Conservation (phyloP, 306 rosid genomes). For the Medicago truncatula region MtrunA17r5.0-ANR NC_053045.1:9360001-9360500, state of each 20-base stretch:
- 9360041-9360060: slow-evolving; percentile 12
- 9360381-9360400: not conserved
- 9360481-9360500: not conserved
- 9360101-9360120: not conserved
- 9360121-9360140: slow-evolving; percentile 6
- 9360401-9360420: not conserved
- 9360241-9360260: not conserved
- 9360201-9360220: not conserved
- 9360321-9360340: not conserved
- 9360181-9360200: not conserved
- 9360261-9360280: not conserved
- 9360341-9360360: not conserved
- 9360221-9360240: not conserved
- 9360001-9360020: slow-evolving; percentile 23
- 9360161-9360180: too few relatives aligned
- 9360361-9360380: not conserved
- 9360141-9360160: not conserved
- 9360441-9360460: not conserved
- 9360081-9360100: slow-evolving; percentile 21
- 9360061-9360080: slow-evolving; percentile 8
- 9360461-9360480: not conserved
- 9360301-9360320: not conserved
- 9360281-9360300: not conserved
- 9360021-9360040: slow-evolving; percentile 10
- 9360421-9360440: not conserved